Base-by-base conservation (phyloP, 306 rosid genomes). In the Clitoria ternatea region DNA sequence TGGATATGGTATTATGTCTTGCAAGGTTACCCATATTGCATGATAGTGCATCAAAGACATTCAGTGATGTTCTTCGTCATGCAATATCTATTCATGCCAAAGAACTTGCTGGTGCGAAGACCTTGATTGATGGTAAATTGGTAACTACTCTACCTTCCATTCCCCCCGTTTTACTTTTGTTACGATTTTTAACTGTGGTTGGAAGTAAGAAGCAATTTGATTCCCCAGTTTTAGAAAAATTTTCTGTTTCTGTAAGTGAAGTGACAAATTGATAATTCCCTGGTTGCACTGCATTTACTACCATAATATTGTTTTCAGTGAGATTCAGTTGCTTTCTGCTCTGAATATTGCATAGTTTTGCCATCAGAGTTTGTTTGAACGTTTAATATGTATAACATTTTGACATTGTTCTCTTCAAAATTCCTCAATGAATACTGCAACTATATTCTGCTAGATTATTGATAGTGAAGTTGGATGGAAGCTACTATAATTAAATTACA, bases 61-160 rank as follows among this genome's bases (percentile, higher is more conserved):
- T 94, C 59, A 80, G 80, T 71, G 88, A 89, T 27, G 59, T 75
- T 71, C 92, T 94, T 78, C 85, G 47, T 65, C 83, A 75, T 66
- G 96, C 80, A 29, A 89, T 94, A 77, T 79, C 85, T 40, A 13
- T 83, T 77, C 97, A 87, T 84, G 92, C 95, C 27, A 82, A 84
- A 77, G 86, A 84, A 45, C 88, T 94, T 43, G 54, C 78, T 57
- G 74, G 61, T 69, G 92, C 95, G 48, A 83, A 60, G 79, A 92
- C 89, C 22, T 23, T 91, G 81, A 57, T 90, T 77, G 96, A 89
- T 73, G 97, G 96, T 66, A 87, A 83, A 82, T 78, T 89, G 98
- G 98, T 94, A 74, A 78, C 14, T 52, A 45, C 27, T 19, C 74
- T 45, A 15, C 48, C 61, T 22, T 23, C 27, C 15, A 6, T 11